Conservation (phyloP, 768 basidiomycete genomes). For the Suillus luteus region DNA sequence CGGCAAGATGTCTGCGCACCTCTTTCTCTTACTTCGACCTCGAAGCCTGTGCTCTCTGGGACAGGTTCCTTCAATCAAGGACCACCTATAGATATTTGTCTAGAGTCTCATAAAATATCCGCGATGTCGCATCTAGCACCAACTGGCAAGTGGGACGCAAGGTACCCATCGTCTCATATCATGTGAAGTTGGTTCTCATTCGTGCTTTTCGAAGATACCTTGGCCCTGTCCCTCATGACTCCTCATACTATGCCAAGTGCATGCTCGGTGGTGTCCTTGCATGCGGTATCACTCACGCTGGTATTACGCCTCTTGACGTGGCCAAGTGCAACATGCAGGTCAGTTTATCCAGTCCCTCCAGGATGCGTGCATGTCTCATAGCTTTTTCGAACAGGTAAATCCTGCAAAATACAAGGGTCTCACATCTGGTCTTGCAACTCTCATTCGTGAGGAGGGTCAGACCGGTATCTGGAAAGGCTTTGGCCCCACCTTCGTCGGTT, state of each 20-base stretch:
- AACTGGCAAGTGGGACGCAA: constrained; percentile 72
- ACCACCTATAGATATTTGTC: background rate
- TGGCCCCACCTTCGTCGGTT: constrained; percentile 90
- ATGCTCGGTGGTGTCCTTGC: constrained; percentile 88
- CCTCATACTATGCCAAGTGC: constrained; percentile 79
- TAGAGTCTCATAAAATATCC: constrained; percentile 28
- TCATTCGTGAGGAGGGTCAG: constrained; percentile 79
- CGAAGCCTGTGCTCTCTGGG: background rate
- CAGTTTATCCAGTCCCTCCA: constrained; percentile 18
- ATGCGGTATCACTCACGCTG: constrained; percentile 87
- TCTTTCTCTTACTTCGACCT: constrained; percentile 5
- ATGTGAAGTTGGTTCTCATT: constrained; percentile 7
- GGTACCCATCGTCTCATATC: constrained; percentile 40
- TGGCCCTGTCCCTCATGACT: constrained; percentile 77
- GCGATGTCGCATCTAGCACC: constrained; percentile 53
- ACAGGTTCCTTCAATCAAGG: constrained; percentile 1
- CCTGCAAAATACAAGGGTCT: constrained; percentile 76
- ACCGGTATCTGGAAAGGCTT: constrained; percentile 93
- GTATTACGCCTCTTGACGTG: constrained; percentile 85
- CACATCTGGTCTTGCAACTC: constrained; percentile 56
- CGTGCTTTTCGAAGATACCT: constrained; percentile 45
- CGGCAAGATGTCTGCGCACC: background rate
- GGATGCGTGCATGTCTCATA: background rate
- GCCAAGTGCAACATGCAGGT: constrained; percentile 94
- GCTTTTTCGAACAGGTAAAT: constrained; percentile 55